Evolutionary conservation across 768 basidiomycete species (phyloP).

Genomic region (Boletus sp.): DNA sequence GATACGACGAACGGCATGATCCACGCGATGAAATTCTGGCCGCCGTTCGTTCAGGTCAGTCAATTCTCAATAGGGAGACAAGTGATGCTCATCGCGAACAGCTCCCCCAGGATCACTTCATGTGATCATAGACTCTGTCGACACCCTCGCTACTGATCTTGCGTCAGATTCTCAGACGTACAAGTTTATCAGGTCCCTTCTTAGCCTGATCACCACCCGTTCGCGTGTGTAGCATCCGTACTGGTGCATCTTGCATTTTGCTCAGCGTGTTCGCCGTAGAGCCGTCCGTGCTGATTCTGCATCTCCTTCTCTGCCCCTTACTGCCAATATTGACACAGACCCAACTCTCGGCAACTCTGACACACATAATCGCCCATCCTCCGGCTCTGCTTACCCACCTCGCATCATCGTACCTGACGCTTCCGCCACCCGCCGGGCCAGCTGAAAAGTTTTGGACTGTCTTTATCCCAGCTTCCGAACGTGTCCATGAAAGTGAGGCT

Average conservation of each 20-base stretch:
- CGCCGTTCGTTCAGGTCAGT: slow-evolving; percentile 39
- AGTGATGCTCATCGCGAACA: slow-evolving; percentile 20
- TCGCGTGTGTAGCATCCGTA: slow-evolving; percentile 41
- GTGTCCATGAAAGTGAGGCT: slow-evolving; percentile 54
- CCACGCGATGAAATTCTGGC: slow-evolving; percentile 38
- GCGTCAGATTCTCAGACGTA: slow-evolving; percentile 54
- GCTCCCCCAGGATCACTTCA: slow-evolving; percentile 49
- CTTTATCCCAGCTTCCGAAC: slow-evolving; percentile 68
- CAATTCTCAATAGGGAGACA: not conserved
- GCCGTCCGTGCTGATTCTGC: slow-evolving; percentile 60
- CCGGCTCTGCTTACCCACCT: slow-evolving; percentile 67
- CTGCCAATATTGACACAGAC: slow-evolving; percentile 58
- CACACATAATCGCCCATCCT: slow-evolving; percentile 68
- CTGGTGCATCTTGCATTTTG: not conserved
- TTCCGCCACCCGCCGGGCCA: slow-evolving; percentile 62
- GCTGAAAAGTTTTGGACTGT: slow-evolving; percentile 79
- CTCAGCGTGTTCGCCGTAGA: slow-evolving; percentile 32
- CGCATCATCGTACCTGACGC: slow-evolving; percentile 65
- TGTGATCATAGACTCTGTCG: slow-evolving; percentile 71
- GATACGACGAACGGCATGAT: slow-evolving; percentile 45
- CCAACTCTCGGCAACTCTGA: slow-evolving; percentile 60
- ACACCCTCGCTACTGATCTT: slow-evolving; percentile 60
- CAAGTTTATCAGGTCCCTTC: slow-evolving; percentile 48
- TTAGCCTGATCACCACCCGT: slow-evolving; percentile 43
- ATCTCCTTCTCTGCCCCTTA: slow-evolving; percentile 50